These are phyloP conservation scores for Diutina neorugosa DNA, from an alignment of 1,139 yeast species.

Conservation along the genomic window DNA sequence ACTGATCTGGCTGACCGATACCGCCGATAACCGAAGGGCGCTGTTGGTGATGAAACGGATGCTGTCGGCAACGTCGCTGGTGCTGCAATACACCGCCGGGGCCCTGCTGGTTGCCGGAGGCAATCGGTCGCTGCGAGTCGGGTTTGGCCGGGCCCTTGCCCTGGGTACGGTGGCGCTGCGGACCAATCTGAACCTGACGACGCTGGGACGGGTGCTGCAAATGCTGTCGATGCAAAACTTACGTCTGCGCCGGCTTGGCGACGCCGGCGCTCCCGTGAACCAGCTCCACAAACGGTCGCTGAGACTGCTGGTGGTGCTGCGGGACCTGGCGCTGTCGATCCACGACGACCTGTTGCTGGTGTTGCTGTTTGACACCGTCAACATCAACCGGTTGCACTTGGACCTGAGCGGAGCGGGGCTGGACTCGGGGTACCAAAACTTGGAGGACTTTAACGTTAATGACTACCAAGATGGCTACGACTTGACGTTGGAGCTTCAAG, in stretches of 20 bases:
- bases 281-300: constrained; percentile 12
- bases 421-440: constrained; percentile 32
- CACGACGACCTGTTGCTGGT: constrained; percentile 26
- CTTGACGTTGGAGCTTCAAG: constrained; percentile 48
- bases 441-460: constrained; percentile 29
- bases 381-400: constrained; percentile 13
- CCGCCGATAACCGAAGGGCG: constrained; percentile 15
- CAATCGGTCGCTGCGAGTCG: constrained; percentile 17
- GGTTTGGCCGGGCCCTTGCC: constrained; percentile 31
- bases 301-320: constrained; percentile 24
- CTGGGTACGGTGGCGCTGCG: constrained; percentile 4
- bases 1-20: constrained; percentile 30
- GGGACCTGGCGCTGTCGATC: constrained; percentile 15
- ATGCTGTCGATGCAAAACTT: constrained; percentile 4
- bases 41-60: constrained; percentile 22
- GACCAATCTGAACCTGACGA: background rate
- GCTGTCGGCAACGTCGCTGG: constrained; percentile 19
- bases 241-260: background rate
- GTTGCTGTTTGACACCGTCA: constrained; percentile 23
- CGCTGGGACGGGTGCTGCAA: constrained; percentile 1
- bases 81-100: constrained; percentile 17
- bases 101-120: constrained; percentile 6
- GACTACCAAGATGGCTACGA: constrained; percentile 43
- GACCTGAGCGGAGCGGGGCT: constrained; percentile 22
- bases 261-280: background rate